Percentiles rank a stretch among this genome's conserved stretches.
Conservation (phyloP, 1,284 basidiomycete genomes). For the Sanguinoderma infundibulare region DNA sequence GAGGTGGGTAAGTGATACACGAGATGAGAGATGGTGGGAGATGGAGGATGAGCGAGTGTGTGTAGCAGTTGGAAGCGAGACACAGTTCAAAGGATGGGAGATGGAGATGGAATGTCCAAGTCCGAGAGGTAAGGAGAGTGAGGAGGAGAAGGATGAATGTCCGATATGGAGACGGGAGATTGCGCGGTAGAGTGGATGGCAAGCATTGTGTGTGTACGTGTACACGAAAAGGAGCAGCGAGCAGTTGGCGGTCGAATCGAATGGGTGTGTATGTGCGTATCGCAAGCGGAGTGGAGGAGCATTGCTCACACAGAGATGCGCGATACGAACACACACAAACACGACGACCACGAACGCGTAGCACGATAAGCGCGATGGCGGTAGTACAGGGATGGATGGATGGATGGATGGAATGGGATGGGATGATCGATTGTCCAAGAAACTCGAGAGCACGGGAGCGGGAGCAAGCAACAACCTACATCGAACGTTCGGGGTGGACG, state of each 20-base stretch:
- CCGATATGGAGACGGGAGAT: not conserved
- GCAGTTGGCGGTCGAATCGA: not conserved
- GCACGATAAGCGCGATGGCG: too few species aligned
- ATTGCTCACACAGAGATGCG: too few species aligned
- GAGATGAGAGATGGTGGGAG: not conserved
- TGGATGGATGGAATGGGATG: conserved; percentile 2
- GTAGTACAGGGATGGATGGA: not conserved
- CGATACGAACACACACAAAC: not conserved
- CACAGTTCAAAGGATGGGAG: too few species aligned
- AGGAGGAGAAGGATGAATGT: not conserved
- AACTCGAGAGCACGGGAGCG: not conserved
- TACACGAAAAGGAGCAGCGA: not conserved
- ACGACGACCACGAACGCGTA: not conserved
- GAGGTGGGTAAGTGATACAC: not conserved
- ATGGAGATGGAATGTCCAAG: not conserved
- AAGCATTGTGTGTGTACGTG: not conserved
- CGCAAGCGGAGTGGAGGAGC: not conserved
- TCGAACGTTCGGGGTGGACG: not conserved
- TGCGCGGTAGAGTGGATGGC: not conserved
- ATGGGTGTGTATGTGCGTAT: conserved; percentile 18
- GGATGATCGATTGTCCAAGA: conserved; percentile 15
- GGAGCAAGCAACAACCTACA: not conserved
- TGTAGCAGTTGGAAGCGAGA: too few species aligned
- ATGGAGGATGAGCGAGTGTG: not conserved
- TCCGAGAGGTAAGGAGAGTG: not conserved